A percentile compares a stretch with the other conserved stretches of the same genome.
Evolutionary conservation across 176 grass and related monocot genomes (phyloP).

Genomic region (Pontederia paniculata): DNA sequence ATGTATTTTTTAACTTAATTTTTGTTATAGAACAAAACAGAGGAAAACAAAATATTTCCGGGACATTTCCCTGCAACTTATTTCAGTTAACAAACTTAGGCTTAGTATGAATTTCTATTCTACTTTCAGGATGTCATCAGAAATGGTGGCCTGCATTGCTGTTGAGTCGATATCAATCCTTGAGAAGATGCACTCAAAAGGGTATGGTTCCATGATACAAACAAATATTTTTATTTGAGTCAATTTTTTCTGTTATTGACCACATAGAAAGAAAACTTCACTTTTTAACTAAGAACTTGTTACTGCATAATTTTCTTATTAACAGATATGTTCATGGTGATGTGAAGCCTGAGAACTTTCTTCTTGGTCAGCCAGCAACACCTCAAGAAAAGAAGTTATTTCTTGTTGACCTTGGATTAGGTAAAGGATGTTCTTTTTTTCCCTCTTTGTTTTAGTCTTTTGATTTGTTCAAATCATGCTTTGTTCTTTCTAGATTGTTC

Average conservation of each 20-base stretch:
- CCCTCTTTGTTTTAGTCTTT: constrained; percentile 5
- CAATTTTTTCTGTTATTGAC: background rate
- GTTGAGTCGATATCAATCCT: constrained; percentile 70
- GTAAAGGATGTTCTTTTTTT: constrained; percentile 23
- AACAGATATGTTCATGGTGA: constrained; percentile 81
- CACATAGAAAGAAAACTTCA: no score
- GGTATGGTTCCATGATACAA: constrained; percentile 22
- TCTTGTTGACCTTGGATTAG: constrained; percentile 92
- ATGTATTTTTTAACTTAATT: no score
- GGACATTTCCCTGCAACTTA: no score
- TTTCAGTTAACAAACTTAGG: background rate
- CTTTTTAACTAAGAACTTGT: constrained; percentile 2
- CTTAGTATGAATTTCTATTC: constrained; percentile 16
- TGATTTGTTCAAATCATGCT: background rate
- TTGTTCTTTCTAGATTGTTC: constrained; percentile 2
- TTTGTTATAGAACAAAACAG: no score
- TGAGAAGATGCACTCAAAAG: constrained; percentile 83
- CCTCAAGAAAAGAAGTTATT: constrained; percentile 82
- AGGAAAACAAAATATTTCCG: no score
- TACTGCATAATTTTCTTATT: background rate
- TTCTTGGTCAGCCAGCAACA: constrained; percentile 72
- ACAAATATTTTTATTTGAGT: constrained; percentile 6
- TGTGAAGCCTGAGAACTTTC: constrained; percentile 83
- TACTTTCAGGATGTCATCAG: constrained; percentile 64
- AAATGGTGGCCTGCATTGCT: constrained; percentile 88